Evolutionary conservation across 192 early-diverging fungal genomes (phyloP).

Genomic region (Coemansia sp.): DNA sequence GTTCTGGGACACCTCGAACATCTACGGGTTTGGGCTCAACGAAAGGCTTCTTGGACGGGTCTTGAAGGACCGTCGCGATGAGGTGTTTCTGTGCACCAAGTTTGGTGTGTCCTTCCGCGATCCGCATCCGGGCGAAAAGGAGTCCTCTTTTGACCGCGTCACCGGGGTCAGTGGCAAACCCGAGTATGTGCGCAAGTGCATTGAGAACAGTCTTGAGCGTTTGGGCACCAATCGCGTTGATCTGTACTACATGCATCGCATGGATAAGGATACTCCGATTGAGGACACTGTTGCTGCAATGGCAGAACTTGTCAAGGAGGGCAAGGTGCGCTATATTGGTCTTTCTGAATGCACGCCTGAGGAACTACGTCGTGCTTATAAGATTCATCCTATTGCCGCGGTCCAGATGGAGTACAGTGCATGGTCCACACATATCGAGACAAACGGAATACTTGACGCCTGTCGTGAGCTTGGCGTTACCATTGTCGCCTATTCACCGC

Average conservation of each 20-base stretch:
- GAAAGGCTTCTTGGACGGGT: slow-evolving; percentile 58
- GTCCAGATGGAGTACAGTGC: slow-evolving; percentile 56
- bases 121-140: slow-evolving; percentile 22
- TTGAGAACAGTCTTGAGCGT: too few species aligned
- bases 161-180: slow-evolving; percentile 46
- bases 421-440: slow-evolving; percentile 65
- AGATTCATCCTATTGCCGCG: slow-evolving; percentile 67
- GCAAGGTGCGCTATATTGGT: slow-evolving; percentile 64
- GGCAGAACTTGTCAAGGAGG: slow-evolving; percentile 68
- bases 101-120: slow-evolving; percentile 50
- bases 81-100: slow-evolving; percentile 31
- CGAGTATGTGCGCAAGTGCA: slow-evolving; percentile 52
- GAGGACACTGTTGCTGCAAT: slow-evolving; percentile 64
- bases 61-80: slow-evolving; percentile 51
- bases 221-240: slow-evolving; percentile 52
- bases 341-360: slow-evolving; percentile 61
- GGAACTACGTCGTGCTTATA: slow-evolving; percentile 63
- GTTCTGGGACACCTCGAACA: slow-evolving; percentile 63
- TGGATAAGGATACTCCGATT: slow-evolving; percentile 61
- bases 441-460: slow-evolving; percentile 63
- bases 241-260: slow-evolving; percentile 65
- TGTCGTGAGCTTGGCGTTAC: slow-evolving; percentile 75
- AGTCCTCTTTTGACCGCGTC: slow-evolving; percentile 10
- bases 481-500: slow-evolving; percentile 71
- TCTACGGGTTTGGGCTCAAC: slow-evolving; percentile 60